Evolutionary conservation across 805 yeast species (phyloP).

Genomic region (Sugiyamaella chiloensis): DNA sequence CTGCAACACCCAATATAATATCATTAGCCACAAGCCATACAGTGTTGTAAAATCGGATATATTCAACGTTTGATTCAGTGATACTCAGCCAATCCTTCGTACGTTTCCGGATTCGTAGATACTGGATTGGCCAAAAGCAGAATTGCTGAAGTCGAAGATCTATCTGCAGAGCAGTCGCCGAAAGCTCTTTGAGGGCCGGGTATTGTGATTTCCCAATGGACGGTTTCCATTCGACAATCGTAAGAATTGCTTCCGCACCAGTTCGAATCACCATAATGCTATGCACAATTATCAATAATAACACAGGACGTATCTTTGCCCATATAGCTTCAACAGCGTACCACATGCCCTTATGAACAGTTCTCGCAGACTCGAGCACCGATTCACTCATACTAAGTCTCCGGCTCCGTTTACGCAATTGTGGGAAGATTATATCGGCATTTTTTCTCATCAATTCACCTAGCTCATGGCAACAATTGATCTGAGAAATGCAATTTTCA

Average conservation of each 20-base stretch:
- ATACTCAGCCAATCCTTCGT: constrained; percentile 40
- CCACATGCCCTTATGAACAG: constrained; percentile 17
- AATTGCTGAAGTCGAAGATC: constrained; percentile 75
- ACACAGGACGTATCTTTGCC: constrained; percentile 14
- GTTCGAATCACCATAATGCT: constrained; percentile 28
- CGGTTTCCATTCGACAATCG: constrained; percentile 29
- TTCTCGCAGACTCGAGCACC: constrained; percentile 16
- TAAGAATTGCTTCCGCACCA: constrained; percentile 31
- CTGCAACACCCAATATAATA: constrained; percentile 63
- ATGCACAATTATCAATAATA: constrained; percentile 20
- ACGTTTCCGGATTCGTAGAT: constrained; percentile 49
- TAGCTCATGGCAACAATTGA: constrained; percentile 37
- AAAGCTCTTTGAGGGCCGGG: constrained; percentile 37
- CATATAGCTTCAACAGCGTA: constrained; percentile 7
- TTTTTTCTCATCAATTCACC: constrained; percentile 26
- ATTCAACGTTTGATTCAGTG: constrained; percentile 43
- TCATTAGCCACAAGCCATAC: constrained; percentile 87
- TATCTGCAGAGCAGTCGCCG: constrained; percentile 72
- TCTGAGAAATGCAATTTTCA: constrained; percentile 30
- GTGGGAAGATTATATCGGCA: constrained; percentile 28
- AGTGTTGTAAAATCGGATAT: constrained; percentile 72
- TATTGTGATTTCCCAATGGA: constrained; percentile 10
- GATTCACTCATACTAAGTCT: constrained; percentile 27
- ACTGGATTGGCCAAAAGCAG: constrained; percentile 77
- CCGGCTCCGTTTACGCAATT: constrained; percentile 20